phyloP scores from a whole-genome alignment of 2,329 filamentous ascomycete species.

The Stylonectria norvegica region DNA sequence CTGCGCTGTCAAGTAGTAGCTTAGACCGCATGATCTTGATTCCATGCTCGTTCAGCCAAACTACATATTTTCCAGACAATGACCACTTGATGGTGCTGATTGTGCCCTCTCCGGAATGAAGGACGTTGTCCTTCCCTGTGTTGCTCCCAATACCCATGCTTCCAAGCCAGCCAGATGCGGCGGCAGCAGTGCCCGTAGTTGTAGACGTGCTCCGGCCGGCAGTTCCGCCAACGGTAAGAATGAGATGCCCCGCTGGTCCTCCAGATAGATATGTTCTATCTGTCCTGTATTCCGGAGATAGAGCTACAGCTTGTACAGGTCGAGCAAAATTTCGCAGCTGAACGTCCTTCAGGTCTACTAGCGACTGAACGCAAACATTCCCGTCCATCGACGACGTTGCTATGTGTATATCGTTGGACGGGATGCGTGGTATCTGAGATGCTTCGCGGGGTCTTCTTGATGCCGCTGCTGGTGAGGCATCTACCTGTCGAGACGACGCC shows the following conservation, averaged over 20 bases:
- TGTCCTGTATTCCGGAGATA: constrained; percentile 92
- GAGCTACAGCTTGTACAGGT: constrained; percentile 83
- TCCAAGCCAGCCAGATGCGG: constrained; percentile 85
- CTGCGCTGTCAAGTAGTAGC: constrained; percentile 69
- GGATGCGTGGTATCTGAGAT: constrained; percentile 63
- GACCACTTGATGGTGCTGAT: constrained; percentile 96
- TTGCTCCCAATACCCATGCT: constrained; percentile 77
- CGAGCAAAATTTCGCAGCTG: constrained; percentile 89
- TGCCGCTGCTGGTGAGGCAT: constrained; percentile 46
- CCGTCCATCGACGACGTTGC: constrained; percentile 94
- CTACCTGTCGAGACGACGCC: constrained; percentile 29
- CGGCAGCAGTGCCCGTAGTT: constrained; percentile 77
- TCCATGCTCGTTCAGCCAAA: constrained; percentile 94
- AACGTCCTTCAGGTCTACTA: constrained; percentile 86
- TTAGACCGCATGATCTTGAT: constrained; percentile 97
- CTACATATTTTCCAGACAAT: constrained; percentile 83
- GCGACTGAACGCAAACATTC: constrained; percentile 85
- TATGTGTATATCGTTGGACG: constrained; percentile 89
- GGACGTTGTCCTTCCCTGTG: constrained; percentile 76
- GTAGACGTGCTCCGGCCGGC: constrained; percentile 82
- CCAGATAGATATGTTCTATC: constrained; percentile 89
- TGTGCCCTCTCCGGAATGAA: constrained; percentile 88
- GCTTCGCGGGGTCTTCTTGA: constrained; percentile 52
- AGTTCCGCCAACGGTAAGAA: constrained; percentile 79
- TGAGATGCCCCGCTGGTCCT: constrained; percentile 80